Percentiles rank a stretch among this genome's conserved stretches.
phyloP scores from a whole-genome alignment of 2,329 filamentous ascomycete species.

The Exophiala alcalophila region DNA sequence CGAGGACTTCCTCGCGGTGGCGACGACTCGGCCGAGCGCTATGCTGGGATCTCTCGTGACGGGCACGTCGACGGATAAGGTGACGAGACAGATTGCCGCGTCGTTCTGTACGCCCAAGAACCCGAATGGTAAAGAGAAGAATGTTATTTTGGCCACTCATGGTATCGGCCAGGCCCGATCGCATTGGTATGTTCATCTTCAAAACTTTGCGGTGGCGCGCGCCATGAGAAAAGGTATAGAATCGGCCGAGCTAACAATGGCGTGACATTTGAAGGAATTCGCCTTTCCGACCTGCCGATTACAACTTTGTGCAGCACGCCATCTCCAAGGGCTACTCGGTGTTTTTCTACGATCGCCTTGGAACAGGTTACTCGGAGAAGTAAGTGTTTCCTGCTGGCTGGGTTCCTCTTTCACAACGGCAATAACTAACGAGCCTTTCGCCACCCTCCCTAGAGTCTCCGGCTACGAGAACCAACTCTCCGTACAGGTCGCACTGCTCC shows the following conservation, averaged over 20 bases:
- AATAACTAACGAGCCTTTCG: conserved; percentile 4
- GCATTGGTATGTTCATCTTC: conserved; percentile 30
- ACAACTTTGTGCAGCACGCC: conserved; percentile 34
- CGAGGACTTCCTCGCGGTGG: conserved; percentile 14
- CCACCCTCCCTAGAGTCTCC: conserved; percentile 15
- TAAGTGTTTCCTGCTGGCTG: conserved; percentile 25
- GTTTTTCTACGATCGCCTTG: conserved; percentile 35
- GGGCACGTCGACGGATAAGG: conserved; percentile 11
- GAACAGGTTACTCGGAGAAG: conserved; percentile 31
- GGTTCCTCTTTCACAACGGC: conserved; percentile 1
- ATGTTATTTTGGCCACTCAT: conserved; percentile 35
- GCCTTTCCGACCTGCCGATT: conserved; percentile 30
- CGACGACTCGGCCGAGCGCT: conserved; percentile 10
- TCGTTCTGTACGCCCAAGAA: conserved; percentile 24
- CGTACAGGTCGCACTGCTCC: conserved; percentile 26
- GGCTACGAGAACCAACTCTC: conserved; percentile 29
- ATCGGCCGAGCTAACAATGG: no score
- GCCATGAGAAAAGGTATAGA: no score
- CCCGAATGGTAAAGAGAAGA: conserved; percentile 33
- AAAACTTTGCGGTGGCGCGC: no score
- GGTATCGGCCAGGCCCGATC: conserved; percentile 33
- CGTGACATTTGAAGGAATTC: conserved; percentile 27
- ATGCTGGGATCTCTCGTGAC: conserved; percentile 4
- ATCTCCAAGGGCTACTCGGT: conserved; percentile 34
- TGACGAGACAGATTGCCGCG: conserved; percentile 20